Evolutionary conservation across 495 filamentous ascomycete genomes (phyloP).

Genomic region (Cercophora newfieldiana): DNA sequence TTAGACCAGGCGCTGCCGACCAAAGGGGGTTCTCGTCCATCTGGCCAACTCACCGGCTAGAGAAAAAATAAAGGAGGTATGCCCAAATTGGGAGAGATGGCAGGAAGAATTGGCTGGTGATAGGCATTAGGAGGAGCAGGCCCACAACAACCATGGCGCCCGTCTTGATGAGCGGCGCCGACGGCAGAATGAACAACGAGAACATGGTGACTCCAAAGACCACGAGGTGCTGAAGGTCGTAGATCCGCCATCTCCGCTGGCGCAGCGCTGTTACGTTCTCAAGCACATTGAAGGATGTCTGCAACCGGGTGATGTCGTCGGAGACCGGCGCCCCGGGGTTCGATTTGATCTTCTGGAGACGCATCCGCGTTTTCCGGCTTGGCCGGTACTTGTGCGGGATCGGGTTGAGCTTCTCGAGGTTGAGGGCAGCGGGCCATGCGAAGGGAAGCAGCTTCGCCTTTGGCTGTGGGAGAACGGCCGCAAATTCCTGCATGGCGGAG

Average conservation of each 20-base stretch:
- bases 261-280: slow-evolving; percentile 73
- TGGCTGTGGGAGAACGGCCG: slow-evolving; percentile 25
- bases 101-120: slow-evolving; percentile 87
- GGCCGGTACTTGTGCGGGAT: slow-evolving; percentile 73
- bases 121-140: slow-evolving; percentile 73
- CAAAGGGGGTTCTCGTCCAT: neutral
- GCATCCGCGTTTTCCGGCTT: slow-evolving; percentile 71
- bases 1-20: neutral
- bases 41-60: slow-evolving; percentile 70
- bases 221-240: slow-evolving; percentile 83
- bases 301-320: slow-evolving; percentile 62
- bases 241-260: slow-evolving; percentile 75
- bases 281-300: slow-evolving; percentile 75
- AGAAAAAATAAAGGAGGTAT: slow-evolving; percentile 86
- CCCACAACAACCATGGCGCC: slow-evolving; percentile 64
- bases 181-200: slow-evolving; percentile 75
- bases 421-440: slow-evolving; percentile 29
- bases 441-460: slow-evolving; percentile 36
- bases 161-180: slow-evolving; percentile 73
- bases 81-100: slow-evolving; percentile 80
- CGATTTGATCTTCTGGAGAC: slow-evolving; percentile 59
- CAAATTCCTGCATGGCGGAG: slow-evolving; percentile 30
- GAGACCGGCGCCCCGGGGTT: slow-evolving; percentile 56
- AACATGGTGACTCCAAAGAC: slow-evolving; percentile 74
- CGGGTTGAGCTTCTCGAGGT: slow-evolving; percentile 41